Percentiles rank a stretch among this genome's conserved stretches.
Evolutionary conservation across 306 rosid species (phyloP).

Genomic region (Lupinus albus): DNA sequence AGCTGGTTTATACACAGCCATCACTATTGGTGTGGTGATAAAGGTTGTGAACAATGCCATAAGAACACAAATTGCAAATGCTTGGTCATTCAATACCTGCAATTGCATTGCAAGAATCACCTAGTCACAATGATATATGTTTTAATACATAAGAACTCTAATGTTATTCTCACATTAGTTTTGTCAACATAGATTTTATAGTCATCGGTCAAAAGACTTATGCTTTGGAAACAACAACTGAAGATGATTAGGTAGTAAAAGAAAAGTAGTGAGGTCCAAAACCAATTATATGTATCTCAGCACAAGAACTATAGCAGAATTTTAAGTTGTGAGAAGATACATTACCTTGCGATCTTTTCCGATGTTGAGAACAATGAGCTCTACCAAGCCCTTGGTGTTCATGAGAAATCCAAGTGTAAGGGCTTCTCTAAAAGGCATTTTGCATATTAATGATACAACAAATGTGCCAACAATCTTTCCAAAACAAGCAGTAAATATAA

Average conservation of each 20-base stretch:
- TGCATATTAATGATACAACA: conserved; percentile 38
- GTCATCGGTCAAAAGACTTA: too few relatives aligned
- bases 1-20: conserved; percentile 70
- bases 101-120: conserved; percentile 29
- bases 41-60: conserved; percentile 81
- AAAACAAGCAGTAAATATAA: conserved; percentile 66
- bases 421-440: conserved; percentile 62
- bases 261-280: too few relatives aligned
- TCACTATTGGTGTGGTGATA: conserved; percentile 73
- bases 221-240: too few relatives aligned
- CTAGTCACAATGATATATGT: too few relatives aligned
- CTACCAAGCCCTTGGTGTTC: conserved; percentile 82
- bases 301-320: not conserved
- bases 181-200: too few relatives aligned
- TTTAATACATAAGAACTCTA: too few relatives aligned
- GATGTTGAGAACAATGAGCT: conserved; percentile 80
- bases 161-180: too few relatives aligned
- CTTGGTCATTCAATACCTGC: conserved; percentile 71
- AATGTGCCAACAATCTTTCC: conserved; percentile 74
- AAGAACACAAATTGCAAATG: conserved; percentile 71
- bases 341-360: conserved; percentile 79
- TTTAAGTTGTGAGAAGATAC: conserved; percentile 12
- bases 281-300: not conserved
- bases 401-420: conserved; percentile 72
- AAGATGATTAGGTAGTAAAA: too few relatives aligned